Evolutionary conservation across 2,329 filamentous ascomycete genomes (phyloP).

Genomic region (Fusarium nelsonii): DNA sequence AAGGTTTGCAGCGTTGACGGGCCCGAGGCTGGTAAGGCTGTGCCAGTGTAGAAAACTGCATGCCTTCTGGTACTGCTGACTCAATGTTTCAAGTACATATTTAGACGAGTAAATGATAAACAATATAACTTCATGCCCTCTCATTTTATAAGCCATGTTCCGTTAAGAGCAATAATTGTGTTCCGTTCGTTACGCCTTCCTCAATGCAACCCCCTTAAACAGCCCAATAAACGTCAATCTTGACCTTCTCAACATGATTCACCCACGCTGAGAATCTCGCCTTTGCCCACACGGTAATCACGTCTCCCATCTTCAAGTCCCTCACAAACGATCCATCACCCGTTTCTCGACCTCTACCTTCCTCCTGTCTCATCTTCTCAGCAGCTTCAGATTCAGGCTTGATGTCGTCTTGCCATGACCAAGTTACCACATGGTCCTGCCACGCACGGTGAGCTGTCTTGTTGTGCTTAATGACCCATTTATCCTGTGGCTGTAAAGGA

Average conservation of each 20-base stretch:
- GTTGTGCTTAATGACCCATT: slow-evolving; percentile 64
- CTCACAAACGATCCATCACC: slow-evolving; percentile 68
- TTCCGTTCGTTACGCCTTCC: neutral
- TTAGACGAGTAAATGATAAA: neutral
- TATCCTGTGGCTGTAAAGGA: slow-evolving; percentile 50
- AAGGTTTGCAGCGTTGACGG: slow-evolving; percentile 44
- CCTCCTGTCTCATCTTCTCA: slow-evolving; percentile 52
- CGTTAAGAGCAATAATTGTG: neutral
- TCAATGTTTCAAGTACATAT: slow-evolving; percentile 11
- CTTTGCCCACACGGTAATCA: slow-evolving; percentile 72
- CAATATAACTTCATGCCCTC: neutral
- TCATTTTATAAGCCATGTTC: neutral
- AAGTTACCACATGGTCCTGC: slow-evolving; percentile 63
- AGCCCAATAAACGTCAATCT: slow-evolving; percentile 71
- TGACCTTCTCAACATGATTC: slow-evolving; percentile 63
- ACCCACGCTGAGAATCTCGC: slow-evolving; percentile 67
- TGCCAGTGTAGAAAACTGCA: slow-evolving; percentile 41
- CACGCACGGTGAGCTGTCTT: slow-evolving; percentile 51
- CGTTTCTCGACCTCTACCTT: slow-evolving; percentile 65
- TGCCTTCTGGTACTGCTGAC: neutral
- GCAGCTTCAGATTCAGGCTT: slow-evolving; percentile 58
- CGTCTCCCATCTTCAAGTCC: slow-evolving; percentile 68
- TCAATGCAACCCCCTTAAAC: slow-evolving; percentile 46
- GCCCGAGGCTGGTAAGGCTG: slow-evolving; percentile 55
- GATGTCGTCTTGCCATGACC: slow-evolving; percentile 65